These are phyloP conservation scores for Stemphylium beticola DNA, from an alignment of 2,329 filamentous ascomycete species.

Conservation along the genomic window DNA sequence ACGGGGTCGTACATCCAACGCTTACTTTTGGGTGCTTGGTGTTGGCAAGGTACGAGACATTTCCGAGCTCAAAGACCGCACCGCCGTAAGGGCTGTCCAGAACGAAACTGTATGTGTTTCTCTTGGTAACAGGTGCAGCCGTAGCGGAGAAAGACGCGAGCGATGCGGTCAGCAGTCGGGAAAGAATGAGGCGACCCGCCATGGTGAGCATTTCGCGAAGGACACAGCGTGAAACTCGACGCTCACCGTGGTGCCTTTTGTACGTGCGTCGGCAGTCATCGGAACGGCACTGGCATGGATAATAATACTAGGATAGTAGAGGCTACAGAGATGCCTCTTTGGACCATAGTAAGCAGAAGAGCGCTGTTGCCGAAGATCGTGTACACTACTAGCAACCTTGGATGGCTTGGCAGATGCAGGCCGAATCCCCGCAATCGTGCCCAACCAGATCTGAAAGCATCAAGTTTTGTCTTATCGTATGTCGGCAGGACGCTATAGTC, in stretches of 20 bases:
- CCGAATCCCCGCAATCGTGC: not conserved
- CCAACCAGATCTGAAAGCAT: not conserved
- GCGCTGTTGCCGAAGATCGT: not conserved
- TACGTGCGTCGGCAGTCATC: not conserved
- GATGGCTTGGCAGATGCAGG: conserved; percentile 3
- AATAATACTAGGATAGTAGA: not conserved
- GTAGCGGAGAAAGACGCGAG: conserved; percentile 15
- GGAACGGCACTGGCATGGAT: not conserved
- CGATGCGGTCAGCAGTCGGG: conserved; percentile 10
- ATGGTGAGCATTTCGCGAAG: conserved; percentile 4
- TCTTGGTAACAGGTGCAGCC: conserved; percentile 20
- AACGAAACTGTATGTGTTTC: conserved; percentile 30
- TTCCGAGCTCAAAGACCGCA: conserved; percentile 46
- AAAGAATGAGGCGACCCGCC: conserved; percentile 14
- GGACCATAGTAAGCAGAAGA: not conserved
- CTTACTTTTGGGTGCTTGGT: conserved; percentile 38
- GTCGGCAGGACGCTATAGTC: not conserved
- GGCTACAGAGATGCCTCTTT: conserved; percentile 4
- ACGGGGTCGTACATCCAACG: conserved; percentile 7
- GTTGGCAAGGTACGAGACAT: conserved; percentile 48
- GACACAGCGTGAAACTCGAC: not conserved
- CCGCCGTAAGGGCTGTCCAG: conserved; percentile 33
- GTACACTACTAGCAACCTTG: not conserved
- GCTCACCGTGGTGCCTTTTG: not conserved
- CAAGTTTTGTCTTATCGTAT: conserved; percentile 1